Evolutionary conservation across 2,329 filamentous ascomycete genomes (phyloP).

Genomic region (Colletotrichum liriopes): DNA sequence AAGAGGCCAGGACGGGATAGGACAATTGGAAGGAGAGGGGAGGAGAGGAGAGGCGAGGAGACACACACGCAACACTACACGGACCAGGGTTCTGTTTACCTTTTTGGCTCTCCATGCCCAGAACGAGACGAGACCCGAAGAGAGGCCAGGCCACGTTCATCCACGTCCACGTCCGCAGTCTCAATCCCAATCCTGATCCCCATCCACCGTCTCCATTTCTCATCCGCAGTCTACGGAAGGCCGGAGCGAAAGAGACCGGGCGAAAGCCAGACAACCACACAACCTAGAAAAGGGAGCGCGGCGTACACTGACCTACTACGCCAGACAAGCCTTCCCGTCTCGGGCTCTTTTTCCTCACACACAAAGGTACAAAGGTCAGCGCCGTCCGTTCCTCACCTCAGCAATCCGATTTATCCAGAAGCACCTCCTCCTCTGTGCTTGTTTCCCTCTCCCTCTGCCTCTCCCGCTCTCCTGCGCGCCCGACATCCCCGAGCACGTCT

Average conservation of each 20-base stretch:
- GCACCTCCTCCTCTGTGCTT: conserved; percentile 19
- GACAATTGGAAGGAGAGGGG: not conserved
- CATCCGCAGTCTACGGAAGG: not conserved
- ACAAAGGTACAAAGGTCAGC: conserved; percentile 28
- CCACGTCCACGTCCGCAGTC: conserved; percentile 1
- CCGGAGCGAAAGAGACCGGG: conserved; percentile 16
- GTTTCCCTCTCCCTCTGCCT: not conserved
- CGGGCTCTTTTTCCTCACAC: conserved; percentile 8
- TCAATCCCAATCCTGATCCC: not conserved
- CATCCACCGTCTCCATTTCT: not conserved
- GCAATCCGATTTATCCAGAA: not conserved
- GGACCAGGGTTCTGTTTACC: conserved; percentile 20
- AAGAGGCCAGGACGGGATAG: conserved; percentile 6
- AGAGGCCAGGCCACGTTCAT: conserved; percentile 28
- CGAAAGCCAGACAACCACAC: conserved; percentile 10
- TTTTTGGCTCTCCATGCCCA: conserved; percentile 18
- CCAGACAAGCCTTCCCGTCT: conserved; percentile 27
- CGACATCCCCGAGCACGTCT: not conserved
- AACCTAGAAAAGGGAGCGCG: conserved; percentile 16
- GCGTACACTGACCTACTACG: conserved; percentile 11
- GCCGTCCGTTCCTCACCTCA: conserved; percentile 25
- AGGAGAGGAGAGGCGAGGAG: conserved; percentile 2
- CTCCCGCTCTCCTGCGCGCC: not conserved
- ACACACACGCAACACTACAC: conserved; percentile 25
- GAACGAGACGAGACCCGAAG: conserved; percentile 23